Evolutionary conservation across 2,329 filamentous ascomycete species (phyloP).

Genomic region (Cladophialophora yegresii): DNA sequence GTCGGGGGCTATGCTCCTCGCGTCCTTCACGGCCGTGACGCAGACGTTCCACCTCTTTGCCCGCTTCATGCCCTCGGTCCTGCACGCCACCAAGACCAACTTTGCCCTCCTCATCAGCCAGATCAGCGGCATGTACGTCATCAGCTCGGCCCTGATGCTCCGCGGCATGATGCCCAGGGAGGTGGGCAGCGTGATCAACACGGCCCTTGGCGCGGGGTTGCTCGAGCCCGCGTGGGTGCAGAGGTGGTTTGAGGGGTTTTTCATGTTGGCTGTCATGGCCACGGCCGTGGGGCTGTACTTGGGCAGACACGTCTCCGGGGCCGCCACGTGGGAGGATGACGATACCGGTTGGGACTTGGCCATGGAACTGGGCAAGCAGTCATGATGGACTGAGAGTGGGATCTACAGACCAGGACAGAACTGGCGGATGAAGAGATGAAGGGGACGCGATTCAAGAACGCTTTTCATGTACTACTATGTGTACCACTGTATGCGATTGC

Average conservation of each 20-base stretch:
- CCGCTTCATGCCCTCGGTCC: slow-evolving; percentile 69
- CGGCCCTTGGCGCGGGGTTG: slow-evolving; percentile 70
- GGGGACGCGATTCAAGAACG: not conserved
- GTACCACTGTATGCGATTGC: no score
- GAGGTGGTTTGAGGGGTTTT: slow-evolving; percentile 87
- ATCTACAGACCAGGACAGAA: not conserved
- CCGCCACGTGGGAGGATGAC: slow-evolving; percentile 59
- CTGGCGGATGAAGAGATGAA: not conserved
- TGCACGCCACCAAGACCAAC: slow-evolving; percentile 74
- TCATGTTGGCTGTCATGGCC: slow-evolving; percentile 65
- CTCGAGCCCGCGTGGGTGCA: slow-evolving; percentile 73
- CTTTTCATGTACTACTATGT: not conserved
- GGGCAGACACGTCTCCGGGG: slow-evolving; percentile 60
- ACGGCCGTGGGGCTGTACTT: slow-evolving; percentile 74
- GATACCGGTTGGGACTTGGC: slow-evolving; percentile 62
- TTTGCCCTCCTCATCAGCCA: slow-evolving; percentile 78
- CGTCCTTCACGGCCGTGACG: slow-evolving; percentile 78
- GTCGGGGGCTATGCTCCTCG: slow-evolving; percentile 77
- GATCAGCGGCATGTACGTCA: slow-evolving; percentile 81
- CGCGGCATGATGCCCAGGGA: slow-evolving; percentile 76
- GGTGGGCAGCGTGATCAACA: slow-evolving; percentile 73
- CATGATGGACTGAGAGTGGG: slow-evolving; percentile 35
- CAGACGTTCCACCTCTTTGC: slow-evolving; percentile 82
- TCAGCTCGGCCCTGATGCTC: slow-evolving; percentile 74
- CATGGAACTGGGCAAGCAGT: slow-evolving; percentile 71